Conservation (phyloP, 1,284 basidiomycete genomes). For the Sutorius eximius region DNA sequence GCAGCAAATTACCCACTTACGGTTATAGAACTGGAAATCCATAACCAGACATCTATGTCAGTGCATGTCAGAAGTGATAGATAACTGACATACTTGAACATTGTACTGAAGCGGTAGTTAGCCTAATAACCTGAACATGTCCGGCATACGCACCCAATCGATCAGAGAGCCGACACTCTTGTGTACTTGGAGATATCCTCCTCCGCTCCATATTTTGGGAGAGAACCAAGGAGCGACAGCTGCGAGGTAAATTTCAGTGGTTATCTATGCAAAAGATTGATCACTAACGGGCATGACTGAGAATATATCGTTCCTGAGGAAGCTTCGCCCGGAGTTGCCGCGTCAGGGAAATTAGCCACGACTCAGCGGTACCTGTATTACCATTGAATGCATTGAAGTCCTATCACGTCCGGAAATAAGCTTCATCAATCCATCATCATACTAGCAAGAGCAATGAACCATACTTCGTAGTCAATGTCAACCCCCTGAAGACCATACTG, state of each 20-base stretch:
- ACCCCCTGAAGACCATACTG: slow-evolving; percentile 53
- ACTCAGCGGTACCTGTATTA: slow-evolving; percentile 29
- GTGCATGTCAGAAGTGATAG: neutral
- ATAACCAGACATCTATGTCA: neutral
- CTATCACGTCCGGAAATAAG: slow-evolving; percentile 33
- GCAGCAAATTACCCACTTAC: slow-evolving; percentile 33
- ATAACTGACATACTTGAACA: neutral
- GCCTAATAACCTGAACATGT: neutral
- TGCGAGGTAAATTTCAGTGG: neutral
- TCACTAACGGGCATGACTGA: slow-evolving; percentile 39
- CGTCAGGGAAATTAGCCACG: slow-evolving; percentile 48
- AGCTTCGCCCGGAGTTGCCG: slow-evolving; percentile 35
- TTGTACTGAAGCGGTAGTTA: neutral
- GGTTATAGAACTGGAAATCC: slow-evolving; percentile 50
- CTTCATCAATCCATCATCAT: neutral
- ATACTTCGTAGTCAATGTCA: slow-evolving; percentile 56
- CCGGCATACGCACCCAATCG: slow-evolving; percentile 42
- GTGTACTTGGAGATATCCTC: slow-evolving; percentile 60
- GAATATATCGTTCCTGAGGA: slow-evolving; percentile 36
- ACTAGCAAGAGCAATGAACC: neutral
- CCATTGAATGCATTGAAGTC: slow-evolving; percentile 48
- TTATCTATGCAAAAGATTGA: neutral
- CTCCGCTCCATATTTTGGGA: slow-evolving; percentile 30
- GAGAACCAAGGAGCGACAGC: slow-evolving; percentile 34
- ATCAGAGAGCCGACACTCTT: slow-evolving; percentile 53